phyloP scores from a whole-genome alignment of 1,139 yeast species.

The Pichia sp. region DNA sequence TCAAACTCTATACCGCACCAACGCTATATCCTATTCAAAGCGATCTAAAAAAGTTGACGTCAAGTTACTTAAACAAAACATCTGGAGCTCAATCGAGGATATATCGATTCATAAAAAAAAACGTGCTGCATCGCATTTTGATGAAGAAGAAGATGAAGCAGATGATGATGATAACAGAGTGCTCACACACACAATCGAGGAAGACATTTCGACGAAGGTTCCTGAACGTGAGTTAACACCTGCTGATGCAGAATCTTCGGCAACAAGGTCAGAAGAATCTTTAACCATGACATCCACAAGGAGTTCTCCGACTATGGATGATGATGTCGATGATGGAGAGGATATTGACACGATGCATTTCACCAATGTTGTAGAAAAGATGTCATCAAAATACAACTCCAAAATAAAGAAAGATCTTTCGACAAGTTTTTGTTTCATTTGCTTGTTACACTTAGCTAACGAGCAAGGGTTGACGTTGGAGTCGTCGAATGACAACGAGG shows the following conservation, averaged over 20 bases:
- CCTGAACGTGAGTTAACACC: neutral
- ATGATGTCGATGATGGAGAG: constrained; percentile 11
- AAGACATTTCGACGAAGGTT: neutral
- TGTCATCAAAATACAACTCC: constrained; percentile 41
- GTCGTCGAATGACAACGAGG: constrained; percentile 40
- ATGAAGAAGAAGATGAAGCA: constrained; percentile 12
- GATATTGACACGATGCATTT: constrained; percentile 24
- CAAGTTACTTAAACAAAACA: constrained; percentile 47
- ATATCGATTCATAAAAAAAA: constrained; percentile 19
- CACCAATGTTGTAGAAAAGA: constrained; percentile 37
- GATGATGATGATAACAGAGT: neutral
- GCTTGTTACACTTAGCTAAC: constrained; percentile 53
- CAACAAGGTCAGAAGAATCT: neutral
- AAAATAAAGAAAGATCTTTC: constrained; percentile 45
- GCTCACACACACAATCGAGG: no score
- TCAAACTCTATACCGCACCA: constrained; percentile 16
- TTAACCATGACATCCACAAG: neutral
- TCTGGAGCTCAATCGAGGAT: constrained; percentile 45
- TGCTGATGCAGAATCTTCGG: neutral
- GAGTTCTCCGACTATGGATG: neutral
- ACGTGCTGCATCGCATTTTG: constrained; percentile 22
- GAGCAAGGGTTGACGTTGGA: constrained; percentile 48
- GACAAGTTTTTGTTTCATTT: constrained; percentile 55
- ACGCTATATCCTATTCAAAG: constrained; percentile 44
- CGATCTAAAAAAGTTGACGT: constrained; percentile 56